Evolutionary conservation across 2,329 filamentous ascomycete genomes (phyloP).

Genomic region (Akanthomyces dipterigenus): DNA sequence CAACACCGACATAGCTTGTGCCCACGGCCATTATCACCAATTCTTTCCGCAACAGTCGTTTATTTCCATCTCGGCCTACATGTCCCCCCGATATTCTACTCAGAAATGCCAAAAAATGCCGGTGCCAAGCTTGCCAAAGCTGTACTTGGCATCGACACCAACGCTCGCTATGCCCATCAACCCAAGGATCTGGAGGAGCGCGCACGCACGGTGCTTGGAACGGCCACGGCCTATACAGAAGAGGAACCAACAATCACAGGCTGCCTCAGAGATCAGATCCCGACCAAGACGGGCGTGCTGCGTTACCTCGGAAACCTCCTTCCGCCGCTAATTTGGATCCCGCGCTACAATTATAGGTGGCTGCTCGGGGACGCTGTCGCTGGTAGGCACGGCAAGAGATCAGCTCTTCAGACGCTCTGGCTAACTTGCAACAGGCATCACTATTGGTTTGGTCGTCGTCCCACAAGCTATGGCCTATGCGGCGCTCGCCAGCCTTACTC

Average conservation of each 20-base stretch:
- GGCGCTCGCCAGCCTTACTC: constrained; percentile 57
- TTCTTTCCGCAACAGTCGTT: too few relatives aligned
- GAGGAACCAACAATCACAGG: constrained; percentile 59
- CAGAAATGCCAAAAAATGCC: background rate
- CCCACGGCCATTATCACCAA: background rate
- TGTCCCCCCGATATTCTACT: background rate
- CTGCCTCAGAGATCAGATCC: constrained; percentile 51
- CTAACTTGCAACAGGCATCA: constrained; percentile 23
- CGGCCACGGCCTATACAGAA: constrained; percentile 43
- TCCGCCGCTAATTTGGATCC: constrained; percentile 63
- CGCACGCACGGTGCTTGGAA: constrained; percentile 20
- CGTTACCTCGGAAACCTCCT: constrained; percentile 50
- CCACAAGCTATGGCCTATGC: constrained; percentile 80
- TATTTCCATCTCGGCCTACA: background rate
- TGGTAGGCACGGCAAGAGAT: constrained; percentile 35
- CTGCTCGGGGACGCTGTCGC: constrained; percentile 66
- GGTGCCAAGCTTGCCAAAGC: constrained; percentile 16
- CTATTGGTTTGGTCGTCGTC: constrained; percentile 62
- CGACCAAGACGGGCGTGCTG: constrained; percentile 37
- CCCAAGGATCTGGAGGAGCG: constrained; percentile 21
- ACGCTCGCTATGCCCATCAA: constrained; percentile 21
- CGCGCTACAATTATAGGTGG: constrained; percentile 67
- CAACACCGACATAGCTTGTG: background rate
- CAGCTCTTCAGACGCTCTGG: background rate
- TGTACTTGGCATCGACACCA: constrained; percentile 26